Conservation (phyloP, 2,329 filamentous ascomycete species). For the Tolypocladium amazonense region DNA sequence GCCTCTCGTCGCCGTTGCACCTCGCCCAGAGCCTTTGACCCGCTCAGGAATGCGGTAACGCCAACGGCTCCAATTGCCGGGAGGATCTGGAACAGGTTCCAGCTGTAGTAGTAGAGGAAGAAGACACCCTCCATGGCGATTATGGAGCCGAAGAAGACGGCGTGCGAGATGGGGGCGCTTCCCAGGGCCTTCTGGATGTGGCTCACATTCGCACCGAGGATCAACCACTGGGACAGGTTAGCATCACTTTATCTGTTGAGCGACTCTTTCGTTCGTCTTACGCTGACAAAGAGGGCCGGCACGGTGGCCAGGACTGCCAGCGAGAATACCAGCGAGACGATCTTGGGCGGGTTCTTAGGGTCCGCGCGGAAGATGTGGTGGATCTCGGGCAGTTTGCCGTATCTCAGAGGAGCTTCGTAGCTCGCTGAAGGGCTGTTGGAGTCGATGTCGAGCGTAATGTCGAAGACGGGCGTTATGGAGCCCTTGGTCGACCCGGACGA, state of each 20-base stretch:
- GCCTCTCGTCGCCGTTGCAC: constrained; percentile 81
- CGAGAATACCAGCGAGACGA: constrained; percentile 71
- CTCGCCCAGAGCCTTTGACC: constrained; percentile 81
- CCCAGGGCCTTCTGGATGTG: constrained; percentile 68
- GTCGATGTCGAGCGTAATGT: constrained; percentile 57
- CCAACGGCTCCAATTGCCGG: constrained; percentile 61
- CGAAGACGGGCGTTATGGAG: constrained; percentile 61
- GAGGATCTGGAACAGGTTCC: constrained; percentile 85
- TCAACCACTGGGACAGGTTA: constrained; percentile 53
- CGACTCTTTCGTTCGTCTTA: constrained; percentile 22
- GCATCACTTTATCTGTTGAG: constrained; percentile 1
- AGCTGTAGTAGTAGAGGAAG: constrained; percentile 85
- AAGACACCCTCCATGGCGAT: constrained; percentile 84
- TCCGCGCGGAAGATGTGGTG: constrained; percentile 81
- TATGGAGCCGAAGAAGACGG: constrained; percentile 77
- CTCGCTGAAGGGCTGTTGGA: constrained; percentile 46
- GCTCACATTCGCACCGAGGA: constrained; percentile 71
- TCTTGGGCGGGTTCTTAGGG: constrained; percentile 66
- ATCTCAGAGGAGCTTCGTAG: constrained; percentile 63
- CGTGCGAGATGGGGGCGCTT: constrained; percentile 69
- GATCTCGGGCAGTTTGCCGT: constrained; percentile 76
- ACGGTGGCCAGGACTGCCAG: constrained; percentile 62
- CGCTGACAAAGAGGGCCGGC: constrained; percentile 59
- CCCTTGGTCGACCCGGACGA: constrained; percentile 70
- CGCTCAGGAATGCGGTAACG: constrained; percentile 69